Base-by-base conservation (phyloP, 202 grass and related monocot species). In the Thinopyrum obtusiflorum region DNA sequence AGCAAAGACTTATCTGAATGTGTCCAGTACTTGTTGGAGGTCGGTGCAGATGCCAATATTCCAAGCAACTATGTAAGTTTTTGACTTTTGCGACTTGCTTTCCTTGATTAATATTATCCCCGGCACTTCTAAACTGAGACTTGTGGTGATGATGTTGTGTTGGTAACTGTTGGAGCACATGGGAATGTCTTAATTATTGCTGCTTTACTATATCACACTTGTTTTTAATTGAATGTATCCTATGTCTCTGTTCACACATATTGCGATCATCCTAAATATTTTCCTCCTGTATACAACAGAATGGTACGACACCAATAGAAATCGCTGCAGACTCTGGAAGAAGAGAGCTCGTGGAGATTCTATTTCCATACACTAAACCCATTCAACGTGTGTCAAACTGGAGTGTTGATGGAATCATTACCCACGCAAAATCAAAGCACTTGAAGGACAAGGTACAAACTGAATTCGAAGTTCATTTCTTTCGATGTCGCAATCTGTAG, bases 331-430 rank as follows among this genome's bases (percentile, higher is more conserved):
- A 65, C 6, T 40, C 12, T 84, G 87, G 82, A 74, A 84, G 33
- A 80, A 80, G 40, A 79, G 78, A 75, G 57, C 44, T 80, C 3
- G 76, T 88, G 67, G 82, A 84, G n/a, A 74, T 84, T 27, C 76
- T 88, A 44, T 74, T 88, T 46, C 76, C 67, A 80, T 73, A 59
- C 76, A 84, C 87, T 35, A 84, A 33, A 33, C 87, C 68, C 4
- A 84, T 89, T 68, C 68, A 75, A 59, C 39, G 33, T 7, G 67
- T 89, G 4, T 61, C 87, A 60, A 80, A 67, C 27, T 84, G 87
- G 87, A 89, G 35, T 62, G 61, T 89, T 49, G 77, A 89, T 31
- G 87, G 87, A 67, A 89, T 89, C 23, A 75, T 89, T 64, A 23
- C 42, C 24, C 61, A 89, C 67, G 82, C 0, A 24, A 88, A 88